Conservation (phyloP, 1,284 basidiomycete species). For the Tilletia caries region DNA sequence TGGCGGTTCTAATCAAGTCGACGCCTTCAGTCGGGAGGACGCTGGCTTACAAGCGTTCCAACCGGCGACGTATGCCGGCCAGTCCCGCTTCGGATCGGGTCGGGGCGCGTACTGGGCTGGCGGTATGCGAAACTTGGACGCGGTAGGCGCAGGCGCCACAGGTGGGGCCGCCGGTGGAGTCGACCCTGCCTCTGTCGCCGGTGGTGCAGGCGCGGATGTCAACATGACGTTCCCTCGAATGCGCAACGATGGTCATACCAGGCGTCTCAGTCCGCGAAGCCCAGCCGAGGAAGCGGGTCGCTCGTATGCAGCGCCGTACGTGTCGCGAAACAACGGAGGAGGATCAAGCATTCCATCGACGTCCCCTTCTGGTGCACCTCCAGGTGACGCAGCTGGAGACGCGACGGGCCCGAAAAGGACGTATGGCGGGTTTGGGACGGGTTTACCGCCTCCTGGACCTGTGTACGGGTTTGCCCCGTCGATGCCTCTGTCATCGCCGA, state of each 20-base stretch:
- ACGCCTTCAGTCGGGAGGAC: background rate
- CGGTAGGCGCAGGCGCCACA: background rate
- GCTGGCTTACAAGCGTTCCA: background rate
- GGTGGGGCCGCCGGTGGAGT: background rate
- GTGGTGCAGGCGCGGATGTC: background rate
- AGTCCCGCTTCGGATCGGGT: background rate
- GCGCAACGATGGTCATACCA: background rate
- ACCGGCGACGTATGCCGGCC: background rate
- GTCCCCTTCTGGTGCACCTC: background rate
- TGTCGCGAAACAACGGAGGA: background rate
- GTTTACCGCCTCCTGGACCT: background rate
- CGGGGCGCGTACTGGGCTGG: conserved; percentile 1
- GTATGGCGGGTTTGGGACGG: background rate
- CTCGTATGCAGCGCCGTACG: background rate
- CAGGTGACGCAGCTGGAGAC: background rate
- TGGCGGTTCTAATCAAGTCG: background rate
- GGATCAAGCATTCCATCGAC: background rate
- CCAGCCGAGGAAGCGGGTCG: background rate
- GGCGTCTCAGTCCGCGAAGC: background rate
- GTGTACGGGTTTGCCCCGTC: background rate
- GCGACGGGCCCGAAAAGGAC: background rate
- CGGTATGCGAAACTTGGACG: conserved; percentile 1
- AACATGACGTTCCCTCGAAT: background rate
- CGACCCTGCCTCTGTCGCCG: background rate
- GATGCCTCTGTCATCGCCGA: background rate